Percentiles rank a stretch among this genome's conserved stretches.
Conservation (phyloP, 208 protist species). For the Crithidia thermophila region DNA sequence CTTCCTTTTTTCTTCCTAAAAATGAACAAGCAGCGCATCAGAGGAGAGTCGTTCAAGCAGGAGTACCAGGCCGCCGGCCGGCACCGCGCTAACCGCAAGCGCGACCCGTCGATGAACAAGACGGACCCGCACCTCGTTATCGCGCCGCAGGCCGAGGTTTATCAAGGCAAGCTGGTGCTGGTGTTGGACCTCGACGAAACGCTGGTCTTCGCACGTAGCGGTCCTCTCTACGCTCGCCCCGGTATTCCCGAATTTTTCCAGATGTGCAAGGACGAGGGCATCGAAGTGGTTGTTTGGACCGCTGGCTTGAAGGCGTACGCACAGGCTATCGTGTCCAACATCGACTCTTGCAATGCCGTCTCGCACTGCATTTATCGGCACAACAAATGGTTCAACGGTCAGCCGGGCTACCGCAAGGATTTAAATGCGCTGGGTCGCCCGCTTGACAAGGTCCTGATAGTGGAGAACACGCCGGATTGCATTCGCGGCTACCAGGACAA, state of each 20-base stretch:
- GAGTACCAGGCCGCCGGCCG: constrained; percentile 87
- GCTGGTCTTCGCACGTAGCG: constrained; percentile 86
- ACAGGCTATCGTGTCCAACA: constrained; percentile 92
- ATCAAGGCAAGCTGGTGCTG: constrained; percentile 83
- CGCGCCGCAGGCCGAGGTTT: constrained; percentile 73
- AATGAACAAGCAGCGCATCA: constrained; percentile 74
- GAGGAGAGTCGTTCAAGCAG: constrained; percentile 93
- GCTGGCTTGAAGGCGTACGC: constrained; percentile 92
- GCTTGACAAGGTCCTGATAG: constrained; percentile 89
- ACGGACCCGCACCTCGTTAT: constrained; percentile 78
- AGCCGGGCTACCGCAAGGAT: constrained; percentile 93
- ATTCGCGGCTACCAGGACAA: constrained; percentile 93
- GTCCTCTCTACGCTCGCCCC: constrained; percentile 87
- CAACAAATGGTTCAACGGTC: constrained; percentile 94
- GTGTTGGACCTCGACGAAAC: constrained; percentile 93
- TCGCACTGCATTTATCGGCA: constrained; percentile 94
- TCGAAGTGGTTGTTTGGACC: constrained; percentile 93
- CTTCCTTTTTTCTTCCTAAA: constrained; percentile 17
- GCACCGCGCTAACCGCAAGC: constrained; percentile 62
- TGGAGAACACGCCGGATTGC: constrained; percentile 94
- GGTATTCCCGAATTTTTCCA: constrained; percentile 90
- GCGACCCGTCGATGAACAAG: constrained; percentile 93
- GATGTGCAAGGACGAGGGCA: constrained; percentile 80
- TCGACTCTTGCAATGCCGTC: constrained; percentile 86
- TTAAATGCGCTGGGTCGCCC: constrained; percentile 83